Conservation (phyloP, 73 alveolate species). For the Paramecium primaurelia region DNA sequence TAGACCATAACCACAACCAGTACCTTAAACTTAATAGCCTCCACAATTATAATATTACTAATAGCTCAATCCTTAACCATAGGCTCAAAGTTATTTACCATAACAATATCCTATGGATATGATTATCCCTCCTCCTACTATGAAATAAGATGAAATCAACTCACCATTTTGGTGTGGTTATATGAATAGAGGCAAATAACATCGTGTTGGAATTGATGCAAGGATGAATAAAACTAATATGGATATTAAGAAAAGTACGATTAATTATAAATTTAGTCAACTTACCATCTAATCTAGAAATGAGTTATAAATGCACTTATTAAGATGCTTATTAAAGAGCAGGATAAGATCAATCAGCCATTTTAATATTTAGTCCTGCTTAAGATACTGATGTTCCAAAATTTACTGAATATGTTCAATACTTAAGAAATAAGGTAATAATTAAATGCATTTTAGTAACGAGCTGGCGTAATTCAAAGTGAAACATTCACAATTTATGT, state of each 20-base stretch:
- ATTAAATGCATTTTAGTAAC: background rate
- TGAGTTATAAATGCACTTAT: conserved; percentile 43
- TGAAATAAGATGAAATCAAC: background rate
- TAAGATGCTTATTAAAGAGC: background rate
- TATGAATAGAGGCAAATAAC: conserved; percentile 34
- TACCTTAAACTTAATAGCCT: background rate
- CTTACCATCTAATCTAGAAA: conserved; percentile 12
- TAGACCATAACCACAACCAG: background rate
- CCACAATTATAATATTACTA: background rate
- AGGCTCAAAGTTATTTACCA: background rate
- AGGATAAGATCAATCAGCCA: background rate
- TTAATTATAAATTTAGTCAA: background rate
- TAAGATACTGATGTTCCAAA: background rate
- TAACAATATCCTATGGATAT: background rate
- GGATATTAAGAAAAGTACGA: background rate
- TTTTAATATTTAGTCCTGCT: conserved; percentile 19
- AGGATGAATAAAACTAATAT: background rate
- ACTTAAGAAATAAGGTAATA: background rate
- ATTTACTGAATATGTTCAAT: conserved; percentile 19
- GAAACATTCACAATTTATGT: conserved; percentile 16
- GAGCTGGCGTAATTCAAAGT: conserved; percentile 38
- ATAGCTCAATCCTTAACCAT: background rate
- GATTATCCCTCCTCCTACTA: background rate
- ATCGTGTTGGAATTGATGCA: conserved; percentile 42
- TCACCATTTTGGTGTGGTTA: conserved; percentile 13